A percentile compares a stretch with the other conserved stretches of the same genome.
Evolutionary conservation across 1,284 basidiomycete genomes (phyloP).

Genomic region (Sutorius eximius): DNA sequence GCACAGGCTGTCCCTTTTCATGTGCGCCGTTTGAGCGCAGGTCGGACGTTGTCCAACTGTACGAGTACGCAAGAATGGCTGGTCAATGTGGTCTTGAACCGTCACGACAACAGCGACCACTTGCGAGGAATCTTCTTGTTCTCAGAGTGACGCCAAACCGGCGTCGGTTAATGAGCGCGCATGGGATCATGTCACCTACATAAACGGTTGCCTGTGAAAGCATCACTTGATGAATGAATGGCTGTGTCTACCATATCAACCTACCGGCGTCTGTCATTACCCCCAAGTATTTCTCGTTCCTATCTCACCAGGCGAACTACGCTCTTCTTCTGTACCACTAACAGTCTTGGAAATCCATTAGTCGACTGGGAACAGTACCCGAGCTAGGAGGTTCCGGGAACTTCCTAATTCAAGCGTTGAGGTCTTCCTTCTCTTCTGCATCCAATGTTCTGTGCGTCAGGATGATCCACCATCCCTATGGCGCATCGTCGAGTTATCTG

Average conservation of each 20-base stretch:
- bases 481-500: conserved; percentile 29
- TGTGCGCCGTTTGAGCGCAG: too few species aligned
- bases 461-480: conserved; percentile 35
- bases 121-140: too few species aligned
- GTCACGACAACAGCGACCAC: too few species aligned
- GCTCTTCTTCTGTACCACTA: conserved; percentile 2
- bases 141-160: not conserved
- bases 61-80: too few species aligned
- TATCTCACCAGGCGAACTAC: not conserved
- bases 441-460: conserved; percentile 22
- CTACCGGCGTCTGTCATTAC: not conserved
- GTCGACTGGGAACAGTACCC: conserved; percentile 3
- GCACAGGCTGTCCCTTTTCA: too few species aligned
- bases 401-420: conserved; percentile 3
- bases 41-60: too few species aligned
- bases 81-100: too few species aligned
- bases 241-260: not conserved
- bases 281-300: not conserved
- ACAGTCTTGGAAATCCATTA: conserved; percentile 4
- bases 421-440: conserved; percentile 1
- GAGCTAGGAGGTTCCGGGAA: not conserved
- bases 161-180: not conserved
- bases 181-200: not conserved
- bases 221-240: not conserved
- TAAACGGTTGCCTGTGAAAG: not conserved